Evolutionary conservation across 2,329 filamentous ascomycete species (phyloP).

Genomic region (Aspergillus hortae): DNA sequence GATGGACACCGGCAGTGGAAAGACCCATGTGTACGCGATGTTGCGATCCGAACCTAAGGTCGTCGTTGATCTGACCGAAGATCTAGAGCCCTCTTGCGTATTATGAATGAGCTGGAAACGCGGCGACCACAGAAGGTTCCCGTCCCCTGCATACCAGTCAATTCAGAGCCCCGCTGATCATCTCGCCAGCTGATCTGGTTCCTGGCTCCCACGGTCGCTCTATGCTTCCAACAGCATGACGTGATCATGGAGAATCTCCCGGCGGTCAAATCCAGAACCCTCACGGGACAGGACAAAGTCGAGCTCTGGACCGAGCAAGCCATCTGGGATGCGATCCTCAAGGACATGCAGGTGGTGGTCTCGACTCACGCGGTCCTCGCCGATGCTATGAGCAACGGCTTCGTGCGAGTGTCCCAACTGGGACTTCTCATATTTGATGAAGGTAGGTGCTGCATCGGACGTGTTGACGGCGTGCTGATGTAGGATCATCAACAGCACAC

Average conservation of each 20-base stretch:
- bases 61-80: neutral
- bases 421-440: conserved; percentile 79
- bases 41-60: neutral
- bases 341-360: conserved; percentile 66
- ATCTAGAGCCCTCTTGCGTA: conserved; percentile 63
- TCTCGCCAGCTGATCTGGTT: conserved; percentile 62
- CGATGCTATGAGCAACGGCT: conserved; percentile 71
- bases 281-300: conserved; percentile 66
- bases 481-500: conserved; percentile 53
- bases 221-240: conserved; percentile 64
- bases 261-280: conserved; percentile 53
- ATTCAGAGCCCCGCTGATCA: neutral
- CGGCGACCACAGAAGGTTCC: conserved; percentile 53
- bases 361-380: conserved; percentile 72
- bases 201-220: conserved; percentile 63
- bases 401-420: conserved; percentile 62
- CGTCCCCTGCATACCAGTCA: conserved; percentile 1
- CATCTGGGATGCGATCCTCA: conserved; percentile 65
- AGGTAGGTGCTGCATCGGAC: conserved; percentile 48
- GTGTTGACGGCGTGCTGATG: neutral
- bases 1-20: conserved; percentile 80
- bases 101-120: conserved; percentile 60
- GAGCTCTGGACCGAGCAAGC: conserved; percentile 67
- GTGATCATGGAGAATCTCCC: conserved; percentile 61
- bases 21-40: conserved; percentile 66